phyloP scores from a whole-genome alignment of 768 basidiomycete species.

The Mrakia hoshinonis region DNA sequence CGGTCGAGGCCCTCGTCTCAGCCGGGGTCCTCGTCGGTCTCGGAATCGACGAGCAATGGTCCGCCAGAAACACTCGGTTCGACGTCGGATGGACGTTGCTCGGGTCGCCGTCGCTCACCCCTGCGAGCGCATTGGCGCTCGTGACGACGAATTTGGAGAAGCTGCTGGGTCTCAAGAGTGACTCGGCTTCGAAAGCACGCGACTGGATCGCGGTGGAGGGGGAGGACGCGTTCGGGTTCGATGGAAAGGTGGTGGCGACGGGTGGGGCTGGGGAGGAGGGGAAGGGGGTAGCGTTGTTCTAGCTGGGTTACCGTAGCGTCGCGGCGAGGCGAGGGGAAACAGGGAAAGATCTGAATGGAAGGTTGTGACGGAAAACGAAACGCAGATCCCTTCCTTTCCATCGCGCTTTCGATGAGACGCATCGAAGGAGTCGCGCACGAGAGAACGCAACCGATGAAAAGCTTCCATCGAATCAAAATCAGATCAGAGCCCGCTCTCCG shows the following conservation, averaged over 20 bases:
- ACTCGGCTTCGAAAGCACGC: neutral
- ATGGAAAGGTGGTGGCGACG: slow-evolving; percentile 24
- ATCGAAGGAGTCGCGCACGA: too few species aligned
- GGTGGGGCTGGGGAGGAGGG: slow-evolving; percentile 11
- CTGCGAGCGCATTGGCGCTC: slow-evolving; percentile 47
- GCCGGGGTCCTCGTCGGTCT: slow-evolving; percentile 51
- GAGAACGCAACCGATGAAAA: too few species aligned
- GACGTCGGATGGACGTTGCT: slow-evolving; percentile 69
- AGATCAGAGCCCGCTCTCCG: neutral
- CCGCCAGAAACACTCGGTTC: slow-evolving; percentile 58
- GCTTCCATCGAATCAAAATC: neutral
- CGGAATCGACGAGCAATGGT: slow-evolving; percentile 38
- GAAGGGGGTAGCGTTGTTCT: slow-evolving; percentile 14
- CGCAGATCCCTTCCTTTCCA: too few species aligned
- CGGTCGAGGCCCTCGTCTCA: slow-evolving; percentile 54
- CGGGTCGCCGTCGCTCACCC: slow-evolving; percentile 14
- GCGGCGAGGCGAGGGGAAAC: too few species aligned
- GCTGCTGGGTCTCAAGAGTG: slow-evolving; percentile 44
- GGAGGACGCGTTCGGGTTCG: slow-evolving; percentile 8
- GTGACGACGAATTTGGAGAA: slow-evolving; percentile 53
- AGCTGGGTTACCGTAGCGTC: neutral
- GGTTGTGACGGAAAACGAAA: too few species aligned
- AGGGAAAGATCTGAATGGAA: too few species aligned
- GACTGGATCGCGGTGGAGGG: slow-evolving; percentile 29
- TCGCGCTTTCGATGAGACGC: too few species aligned